Conservation (phyloP, 176 grass and related monocot species). For the Tillandsia leiboldiana region DNA sequence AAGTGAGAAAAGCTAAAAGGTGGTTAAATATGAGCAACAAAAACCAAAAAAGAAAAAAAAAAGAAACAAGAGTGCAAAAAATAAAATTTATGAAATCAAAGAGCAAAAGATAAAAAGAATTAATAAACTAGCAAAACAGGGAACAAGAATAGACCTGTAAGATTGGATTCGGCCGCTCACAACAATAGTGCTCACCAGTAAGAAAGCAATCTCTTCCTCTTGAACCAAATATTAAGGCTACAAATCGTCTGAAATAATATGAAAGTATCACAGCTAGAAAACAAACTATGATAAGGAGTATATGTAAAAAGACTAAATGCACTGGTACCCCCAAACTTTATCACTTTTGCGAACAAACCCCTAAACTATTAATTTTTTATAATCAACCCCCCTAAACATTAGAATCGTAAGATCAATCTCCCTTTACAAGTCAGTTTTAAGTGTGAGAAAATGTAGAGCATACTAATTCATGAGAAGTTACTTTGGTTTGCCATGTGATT, state of each 20-base stretch:
- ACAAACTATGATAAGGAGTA: not conserved
- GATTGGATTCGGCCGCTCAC: slow-evolving; percentile 81
- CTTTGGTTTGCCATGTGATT: too few species aligned
- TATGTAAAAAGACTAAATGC: slow-evolving; percentile 3
- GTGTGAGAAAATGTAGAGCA: too few species aligned
- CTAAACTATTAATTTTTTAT: too few species aligned
- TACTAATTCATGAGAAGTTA: too few species aligned
- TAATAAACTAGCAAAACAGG: not conserved
- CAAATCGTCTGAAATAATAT: slow-evolving; percentile 49
- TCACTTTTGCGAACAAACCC: too few species aligned
- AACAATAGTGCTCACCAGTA: slow-evolving; percentile 73
- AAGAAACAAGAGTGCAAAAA: not conserved
- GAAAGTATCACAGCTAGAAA: not conserved
- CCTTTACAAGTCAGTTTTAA: too few species aligned
- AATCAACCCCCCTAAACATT: too few species aligned
- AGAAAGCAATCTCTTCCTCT: slow-evolving; percentile 79
- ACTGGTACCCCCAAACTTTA: too few species aligned
- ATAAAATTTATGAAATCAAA: not conserved
- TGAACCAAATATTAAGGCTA: slow-evolving; percentile 54
- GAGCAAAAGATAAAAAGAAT: not conserved
- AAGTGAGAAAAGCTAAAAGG: too few species aligned
- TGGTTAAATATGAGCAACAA: too few species aligned
- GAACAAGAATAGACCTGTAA: slow-evolving; percentile 46
- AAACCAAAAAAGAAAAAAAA: too few species aligned
- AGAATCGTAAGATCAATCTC: too few species aligned